Conservation (phyloP, 1,284 basidiomycete species). For the Sporisorium iseilematis-ciliati region DNA sequence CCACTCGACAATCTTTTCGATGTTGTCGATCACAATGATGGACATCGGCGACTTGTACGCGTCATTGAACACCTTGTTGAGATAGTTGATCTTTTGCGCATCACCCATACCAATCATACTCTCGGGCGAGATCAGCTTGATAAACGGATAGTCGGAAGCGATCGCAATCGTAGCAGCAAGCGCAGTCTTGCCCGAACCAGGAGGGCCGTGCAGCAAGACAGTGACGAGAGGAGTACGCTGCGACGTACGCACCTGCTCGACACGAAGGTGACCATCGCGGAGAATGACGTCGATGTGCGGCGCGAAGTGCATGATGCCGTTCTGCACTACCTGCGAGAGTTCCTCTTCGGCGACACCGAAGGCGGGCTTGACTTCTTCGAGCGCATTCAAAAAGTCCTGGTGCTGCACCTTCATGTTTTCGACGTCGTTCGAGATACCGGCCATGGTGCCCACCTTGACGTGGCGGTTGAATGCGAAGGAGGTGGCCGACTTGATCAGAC, state of each 20-base stretch:
- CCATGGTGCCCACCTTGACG: conserved; percentile 96
- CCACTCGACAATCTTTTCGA: conserved; percentile 74
- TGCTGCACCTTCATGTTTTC: conserved; percentile 91
- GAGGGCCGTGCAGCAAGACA: conserved; percentile 85
- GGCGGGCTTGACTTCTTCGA: conserved; percentile 95
- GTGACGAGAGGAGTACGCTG: conserved; percentile 92
- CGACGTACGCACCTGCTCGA: conserved; percentile 93
- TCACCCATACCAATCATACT: conserved; percentile 96
- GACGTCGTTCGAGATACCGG: conserved; percentile 94
- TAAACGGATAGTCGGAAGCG: conserved; percentile 93
- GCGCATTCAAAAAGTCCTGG: conserved; percentile 87
- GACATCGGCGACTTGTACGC: conserved; percentile 97
- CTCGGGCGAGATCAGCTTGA: conserved; percentile 96
- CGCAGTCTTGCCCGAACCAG: conserved; percentile 94
- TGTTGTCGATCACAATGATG: conserved; percentile 89
- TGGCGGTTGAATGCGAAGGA: conserved; percentile 98
- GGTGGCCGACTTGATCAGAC: conserved; percentile 96
- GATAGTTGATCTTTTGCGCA: conserved; percentile 87
- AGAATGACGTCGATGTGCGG: conserved; percentile 79
- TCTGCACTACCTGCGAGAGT: conserved; percentile 90
- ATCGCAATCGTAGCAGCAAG: conserved; percentile 94
- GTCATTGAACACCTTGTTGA: conserved; percentile 94
- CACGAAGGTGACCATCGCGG: conserved; percentile 89
- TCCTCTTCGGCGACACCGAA: conserved; percentile 99
- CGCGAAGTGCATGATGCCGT: conserved; percentile 95